Evolutionary conservation across 805 yeast species (phyloP).

Genomic region (Kazachstania kunashirensis): DNA sequence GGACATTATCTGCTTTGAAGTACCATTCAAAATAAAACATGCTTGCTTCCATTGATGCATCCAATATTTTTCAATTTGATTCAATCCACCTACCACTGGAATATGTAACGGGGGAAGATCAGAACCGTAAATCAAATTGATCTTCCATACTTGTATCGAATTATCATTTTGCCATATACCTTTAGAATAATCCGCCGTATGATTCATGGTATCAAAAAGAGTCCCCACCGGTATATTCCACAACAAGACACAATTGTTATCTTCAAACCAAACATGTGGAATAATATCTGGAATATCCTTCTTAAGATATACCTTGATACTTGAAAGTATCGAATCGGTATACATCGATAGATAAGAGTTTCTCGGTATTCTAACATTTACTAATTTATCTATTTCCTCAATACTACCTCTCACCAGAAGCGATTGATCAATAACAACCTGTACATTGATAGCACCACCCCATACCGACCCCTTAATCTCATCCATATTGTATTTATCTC

Average conservation of each 20-base stretch:
- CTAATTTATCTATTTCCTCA: slow-evolving; percentile 11
- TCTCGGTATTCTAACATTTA: slow-evolving; percentile 30
- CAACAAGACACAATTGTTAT: slow-evolving; percentile 50
- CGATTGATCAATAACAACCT: slow-evolving; percentile 25
- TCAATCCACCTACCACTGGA: slow-evolving; percentile 31
- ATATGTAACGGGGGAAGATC: slow-evolving; percentile 39
- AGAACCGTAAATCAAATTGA: slow-evolving; percentile 33
- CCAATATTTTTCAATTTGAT: slow-evolving; percentile 40
- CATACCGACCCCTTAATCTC: slow-evolving; percentile 37
- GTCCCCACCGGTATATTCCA: slow-evolving; percentile 78
- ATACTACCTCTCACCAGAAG: slow-evolving; percentile 13
- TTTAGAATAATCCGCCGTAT: neutral
- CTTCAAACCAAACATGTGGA: slow-evolving; percentile 54
- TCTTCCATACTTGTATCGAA: slow-evolving; percentile 36
- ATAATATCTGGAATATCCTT: slow-evolving; percentile 19
- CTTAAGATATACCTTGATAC: slow-evolving; percentile 31
- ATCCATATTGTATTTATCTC: too few species aligned
- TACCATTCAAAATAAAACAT: slow-evolving; percentile 63
- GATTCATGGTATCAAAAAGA: slow-evolving; percentile 39
- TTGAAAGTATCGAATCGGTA: slow-evolving; percentile 31
- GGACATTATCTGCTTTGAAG: slow-evolving; percentile 72
- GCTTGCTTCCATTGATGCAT: slow-evolving; percentile 77
- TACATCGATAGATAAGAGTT: slow-evolving; percentile 44
- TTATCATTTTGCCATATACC: slow-evolving; percentile 3
- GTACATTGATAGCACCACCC: slow-evolving; percentile 45